These are phyloP conservation scores for Serendipita indica DNA, from an alignment of 768 basidiomycete species.

Conservation along the genomic window DNA sequence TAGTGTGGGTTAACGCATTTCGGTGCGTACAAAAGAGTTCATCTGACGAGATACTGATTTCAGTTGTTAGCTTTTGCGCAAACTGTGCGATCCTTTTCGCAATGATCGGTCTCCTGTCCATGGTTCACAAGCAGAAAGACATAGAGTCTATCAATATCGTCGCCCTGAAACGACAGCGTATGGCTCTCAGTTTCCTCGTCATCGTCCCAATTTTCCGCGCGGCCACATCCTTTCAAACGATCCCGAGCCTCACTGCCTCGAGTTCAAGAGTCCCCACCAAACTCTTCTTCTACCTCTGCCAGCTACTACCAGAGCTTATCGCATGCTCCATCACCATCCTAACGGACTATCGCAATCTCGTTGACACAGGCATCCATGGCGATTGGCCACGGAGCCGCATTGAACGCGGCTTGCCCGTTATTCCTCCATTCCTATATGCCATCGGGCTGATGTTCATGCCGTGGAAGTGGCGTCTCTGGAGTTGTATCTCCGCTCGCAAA, in stretches of 20 bases:
- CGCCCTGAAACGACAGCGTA: background rate
- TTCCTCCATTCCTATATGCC: background rate
- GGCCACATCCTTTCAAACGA: background rate
- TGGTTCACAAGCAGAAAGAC: background rate
- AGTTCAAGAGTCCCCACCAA: background rate
- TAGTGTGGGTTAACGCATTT: background rate
- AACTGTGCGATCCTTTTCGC: background rate
- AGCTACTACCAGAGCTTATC: background rate
- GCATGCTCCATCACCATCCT: background rate
- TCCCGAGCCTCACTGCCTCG: background rate
- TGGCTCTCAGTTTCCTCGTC: background rate
- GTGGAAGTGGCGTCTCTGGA: background rate
- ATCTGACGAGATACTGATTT: no score
- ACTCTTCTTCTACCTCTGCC: background rate
- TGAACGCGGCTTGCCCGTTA: background rate
- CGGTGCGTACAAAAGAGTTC: no score
- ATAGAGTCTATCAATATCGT: background rate
- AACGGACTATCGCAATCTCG: background rate
- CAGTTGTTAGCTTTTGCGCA: background rate
- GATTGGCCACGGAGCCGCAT: background rate
- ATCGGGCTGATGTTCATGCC: background rate
- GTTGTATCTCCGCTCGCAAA: background rate
- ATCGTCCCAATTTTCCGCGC: background rate
- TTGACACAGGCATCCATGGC: background rate
- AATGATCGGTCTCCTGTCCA: background rate